These are phyloP conservation scores for Nidularia sp. DNA, from an alignment of 768 basidiomycete species.

Conservation along the genomic window DNA sequence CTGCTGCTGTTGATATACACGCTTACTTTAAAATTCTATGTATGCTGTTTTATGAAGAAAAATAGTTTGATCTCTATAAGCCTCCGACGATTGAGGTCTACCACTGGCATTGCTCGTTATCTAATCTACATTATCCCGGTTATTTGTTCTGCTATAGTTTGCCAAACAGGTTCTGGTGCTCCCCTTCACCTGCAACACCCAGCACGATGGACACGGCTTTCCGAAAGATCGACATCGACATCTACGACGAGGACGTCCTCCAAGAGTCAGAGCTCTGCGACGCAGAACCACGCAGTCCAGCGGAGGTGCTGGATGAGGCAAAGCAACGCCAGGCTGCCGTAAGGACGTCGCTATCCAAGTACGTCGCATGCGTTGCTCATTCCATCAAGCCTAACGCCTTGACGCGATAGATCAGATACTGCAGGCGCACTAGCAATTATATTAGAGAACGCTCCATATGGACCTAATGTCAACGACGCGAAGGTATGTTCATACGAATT, in stretches of 20 bases:
- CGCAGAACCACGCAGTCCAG: constrained; percentile 76
- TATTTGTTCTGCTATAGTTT: too few relatives aligned
- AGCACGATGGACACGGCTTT: constrained; percentile 52
- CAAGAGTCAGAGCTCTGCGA: constrained; percentile 84
- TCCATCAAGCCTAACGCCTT: neutral
- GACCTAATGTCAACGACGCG: constrained; percentile 81
- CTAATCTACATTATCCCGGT: too few relatives aligned
- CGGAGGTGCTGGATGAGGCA: constrained; percentile 69
- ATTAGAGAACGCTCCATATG: constrained; percentile 84
- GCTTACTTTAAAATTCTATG: too few relatives aligned
- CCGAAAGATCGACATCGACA: constrained; percentile 93
- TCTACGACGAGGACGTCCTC: constrained; percentile 86
- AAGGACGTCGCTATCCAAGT: constrained; percentile 73
- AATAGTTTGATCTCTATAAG: too few relatives aligned
- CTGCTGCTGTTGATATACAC: too few relatives aligned
- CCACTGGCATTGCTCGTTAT: too few relatives aligned
- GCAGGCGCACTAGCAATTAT: constrained; percentile 65
- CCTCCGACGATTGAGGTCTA: too few relatives aligned
- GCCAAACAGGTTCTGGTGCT: too few relatives aligned
- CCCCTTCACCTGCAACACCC: too few relatives aligned
- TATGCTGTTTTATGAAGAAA: too few relatives aligned
- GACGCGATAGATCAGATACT: constrained; percentile 62
- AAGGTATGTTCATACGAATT: constrained; percentile 52
- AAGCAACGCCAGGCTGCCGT: constrained; percentile 73
- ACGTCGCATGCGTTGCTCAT: constrained; percentile 18